These are phyloP conservation scores for Globisporangium cederbergense DNA, from an alignment of 352 stramenopile species.

Conservation along the genomic window DNA sequence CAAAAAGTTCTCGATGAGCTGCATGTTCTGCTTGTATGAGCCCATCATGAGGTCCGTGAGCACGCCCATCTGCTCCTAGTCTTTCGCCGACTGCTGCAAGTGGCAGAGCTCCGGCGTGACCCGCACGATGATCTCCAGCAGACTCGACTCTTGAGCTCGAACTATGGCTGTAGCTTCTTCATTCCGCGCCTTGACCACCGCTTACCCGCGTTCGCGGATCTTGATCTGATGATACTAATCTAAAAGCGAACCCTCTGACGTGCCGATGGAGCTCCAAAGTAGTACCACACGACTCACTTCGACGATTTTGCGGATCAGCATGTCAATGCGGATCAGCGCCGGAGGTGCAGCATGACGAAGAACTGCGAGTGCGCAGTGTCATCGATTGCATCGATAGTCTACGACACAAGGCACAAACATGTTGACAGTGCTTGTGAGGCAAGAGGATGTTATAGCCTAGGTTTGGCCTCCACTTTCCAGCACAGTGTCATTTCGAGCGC, in stretches of 20 bases:
- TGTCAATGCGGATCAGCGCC: neutral
- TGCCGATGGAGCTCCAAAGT: slow-evolving; percentile 5
- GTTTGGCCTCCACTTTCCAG: neutral
- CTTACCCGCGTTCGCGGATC: neutral
- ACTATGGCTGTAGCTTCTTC: neutral
- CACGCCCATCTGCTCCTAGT: slow-evolving; percentile 3
- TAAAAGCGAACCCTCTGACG: slow-evolving; percentile 2
- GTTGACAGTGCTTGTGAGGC: neutral
- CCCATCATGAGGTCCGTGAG: slow-evolving; percentile 13
- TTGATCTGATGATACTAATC: slow-evolving; percentile 1
- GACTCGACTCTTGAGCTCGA: neutral
- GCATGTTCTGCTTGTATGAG: slow-evolving; percentile 15
- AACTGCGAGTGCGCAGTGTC: neutral
- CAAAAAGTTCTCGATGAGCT: slow-evolving; percentile 11
- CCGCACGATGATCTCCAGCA: neutral
- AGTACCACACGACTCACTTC: neutral
- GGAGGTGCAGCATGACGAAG: neutral
- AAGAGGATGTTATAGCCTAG: neutral
- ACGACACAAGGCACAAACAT: neutral
- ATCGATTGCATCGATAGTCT: slow-evolving; percentile 5
- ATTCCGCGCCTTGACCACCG: neutral
- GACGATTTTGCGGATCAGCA: neutral
- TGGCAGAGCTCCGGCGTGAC: neutral
- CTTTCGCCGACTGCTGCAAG: neutral
- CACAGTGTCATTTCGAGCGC: neutral